Evolutionary conservation across 139 green algal genomes (phyloP).

Genomic region (Chloropicon primus): DNA sequence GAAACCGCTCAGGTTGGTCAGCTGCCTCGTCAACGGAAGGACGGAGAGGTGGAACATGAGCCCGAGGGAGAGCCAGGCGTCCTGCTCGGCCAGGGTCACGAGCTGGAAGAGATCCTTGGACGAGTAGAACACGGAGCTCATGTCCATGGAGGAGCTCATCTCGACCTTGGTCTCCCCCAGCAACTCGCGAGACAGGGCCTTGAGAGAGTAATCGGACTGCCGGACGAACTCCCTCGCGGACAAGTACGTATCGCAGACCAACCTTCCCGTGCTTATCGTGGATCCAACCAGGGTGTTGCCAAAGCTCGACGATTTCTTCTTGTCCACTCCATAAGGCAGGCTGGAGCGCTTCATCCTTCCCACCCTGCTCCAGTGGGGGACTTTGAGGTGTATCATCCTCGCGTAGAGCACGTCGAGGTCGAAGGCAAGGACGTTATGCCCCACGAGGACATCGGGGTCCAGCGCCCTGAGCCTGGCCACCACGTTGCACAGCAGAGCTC

Average conservation of each 20-base stretch:
- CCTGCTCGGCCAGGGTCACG: conserved; percentile 58
- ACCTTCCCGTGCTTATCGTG: conserved; percentile 39
- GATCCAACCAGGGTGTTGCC: neutral
- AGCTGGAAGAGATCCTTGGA: conserved; percentile 45
- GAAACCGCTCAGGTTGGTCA: conserved; percentile 64
- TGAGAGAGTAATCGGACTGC: conserved; percentile 89
- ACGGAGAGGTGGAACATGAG: conserved; percentile 62
- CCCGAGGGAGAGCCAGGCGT: conserved; percentile 83
- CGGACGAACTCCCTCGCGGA: conserved; percentile 70
- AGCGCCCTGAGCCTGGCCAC: conserved; percentile 62
- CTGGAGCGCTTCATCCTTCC: conserved; percentile 74
- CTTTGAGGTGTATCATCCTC: conserved; percentile 77
- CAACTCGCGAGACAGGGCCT: conserved; percentile 58
- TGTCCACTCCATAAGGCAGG: conserved; percentile 39
- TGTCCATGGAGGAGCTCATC: conserved; percentile 21
- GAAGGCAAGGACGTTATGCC: conserved; percentile 86
- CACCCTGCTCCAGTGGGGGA: conserved; percentile 83
- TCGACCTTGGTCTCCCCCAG: conserved; percentile 59
- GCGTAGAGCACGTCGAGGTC: conserved; percentile 86
- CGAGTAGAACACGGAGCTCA: conserved; percentile 25
- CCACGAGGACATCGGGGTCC: conserved; percentile 86
- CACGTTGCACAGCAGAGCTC: conserved; percentile 72
- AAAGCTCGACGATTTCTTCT: neutral
- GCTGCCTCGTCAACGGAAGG: conserved; percentile 69
- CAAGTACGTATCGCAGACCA: conserved; percentile 96